These are phyloP conservation scores for Discostella stelligera DNA, from an alignment of 352 stramenopile species.

Conservation along the genomic window DNA sequence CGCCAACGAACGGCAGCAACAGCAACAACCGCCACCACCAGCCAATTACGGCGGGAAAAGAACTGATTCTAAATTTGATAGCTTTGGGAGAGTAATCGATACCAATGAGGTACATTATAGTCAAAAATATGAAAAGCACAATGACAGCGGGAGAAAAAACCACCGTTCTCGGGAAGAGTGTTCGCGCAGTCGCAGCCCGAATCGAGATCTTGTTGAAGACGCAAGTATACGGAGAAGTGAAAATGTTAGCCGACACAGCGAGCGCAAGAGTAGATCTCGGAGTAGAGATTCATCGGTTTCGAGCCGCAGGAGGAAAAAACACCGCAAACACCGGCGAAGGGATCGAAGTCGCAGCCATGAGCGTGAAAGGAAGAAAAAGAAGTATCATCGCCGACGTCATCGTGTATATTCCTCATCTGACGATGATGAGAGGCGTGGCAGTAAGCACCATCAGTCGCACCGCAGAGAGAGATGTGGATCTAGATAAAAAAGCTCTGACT, in stretches of 20 bases:
- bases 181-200: conserved; percentile 15
- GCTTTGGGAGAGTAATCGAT: conserved; percentile 12
- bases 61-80: conserved; percentile 11
- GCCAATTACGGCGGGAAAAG: conserved; percentile 19
- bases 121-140: conserved; percentile 1
- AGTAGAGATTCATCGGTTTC: conserved; percentile 17
- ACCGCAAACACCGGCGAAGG: conserved; percentile 29
- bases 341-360: conserved; percentile 39
- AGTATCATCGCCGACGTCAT: conserved; percentile 24
- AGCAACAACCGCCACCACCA: not conserved
- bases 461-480: not conserved
- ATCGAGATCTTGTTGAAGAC: conserved; percentile 17
- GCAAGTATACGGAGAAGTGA: conserved; percentile 16
- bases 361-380: conserved; percentile 31
- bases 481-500: not conserved
- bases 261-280: conserved; percentile 14
- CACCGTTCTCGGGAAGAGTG: conserved; percentile 14
- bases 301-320: conserved; percentile 33
- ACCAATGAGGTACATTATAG: conserved; percentile 12
- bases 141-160: not conserved
- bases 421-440: not conserved
- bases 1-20: not conserved
- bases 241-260: conserved; percentile 16
- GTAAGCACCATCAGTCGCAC: conserved; percentile 9
- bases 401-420: conserved; percentile 13